These are phyloP conservation scores for Colletotrichum sp. DNA, from an alignment of 2,329 filamentous ascomycete genomes.

Conservation along the genomic window DNA sequence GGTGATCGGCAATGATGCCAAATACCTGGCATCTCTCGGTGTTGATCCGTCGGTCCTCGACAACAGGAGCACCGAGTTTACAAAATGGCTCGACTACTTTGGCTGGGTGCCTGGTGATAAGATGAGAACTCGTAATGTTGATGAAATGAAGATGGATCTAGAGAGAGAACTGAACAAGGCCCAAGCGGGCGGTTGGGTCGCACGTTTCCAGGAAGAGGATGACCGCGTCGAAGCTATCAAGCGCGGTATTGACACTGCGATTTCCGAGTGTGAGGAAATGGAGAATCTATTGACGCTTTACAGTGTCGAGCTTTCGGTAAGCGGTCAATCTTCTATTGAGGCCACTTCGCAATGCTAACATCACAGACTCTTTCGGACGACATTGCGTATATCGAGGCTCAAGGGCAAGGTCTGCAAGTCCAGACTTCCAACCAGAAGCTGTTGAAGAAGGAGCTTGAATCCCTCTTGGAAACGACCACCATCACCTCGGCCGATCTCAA, in stretches of 20 bases:
- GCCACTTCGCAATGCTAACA: constrained; percentile 24
- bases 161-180: constrained; percentile 88
- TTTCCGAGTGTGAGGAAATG: constrained; percentile 93
- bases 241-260: constrained; percentile 84
- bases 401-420: constrained; percentile 95
- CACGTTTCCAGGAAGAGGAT: constrained; percentile 84
- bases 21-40: constrained; percentile 78
- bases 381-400: constrained; percentile 95
- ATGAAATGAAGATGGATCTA: constrained; percentile 81
- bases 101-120: constrained; percentile 83
- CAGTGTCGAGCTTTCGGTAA: constrained; percentile 88
- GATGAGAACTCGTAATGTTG: constrained; percentile 76
- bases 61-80: constrained; percentile 78
- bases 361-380: constrained; percentile 90
- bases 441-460: constrained; percentile 86
- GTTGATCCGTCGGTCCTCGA: constrained; percentile 80
- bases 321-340: constrained; percentile 31
- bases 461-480: constrained; percentile 87
- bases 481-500: constrained; percentile 80
- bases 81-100: constrained; percentile 82
- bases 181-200: constrained; percentile 91
- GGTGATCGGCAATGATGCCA: constrained; percentile 75
- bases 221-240: constrained; percentile 88
- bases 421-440: constrained; percentile 97
- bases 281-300: constrained; percentile 95